Evolutionary conservation across 768 basidiomycete species (phyloP).

Genomic region (Lentinus tigrinus): DNA sequence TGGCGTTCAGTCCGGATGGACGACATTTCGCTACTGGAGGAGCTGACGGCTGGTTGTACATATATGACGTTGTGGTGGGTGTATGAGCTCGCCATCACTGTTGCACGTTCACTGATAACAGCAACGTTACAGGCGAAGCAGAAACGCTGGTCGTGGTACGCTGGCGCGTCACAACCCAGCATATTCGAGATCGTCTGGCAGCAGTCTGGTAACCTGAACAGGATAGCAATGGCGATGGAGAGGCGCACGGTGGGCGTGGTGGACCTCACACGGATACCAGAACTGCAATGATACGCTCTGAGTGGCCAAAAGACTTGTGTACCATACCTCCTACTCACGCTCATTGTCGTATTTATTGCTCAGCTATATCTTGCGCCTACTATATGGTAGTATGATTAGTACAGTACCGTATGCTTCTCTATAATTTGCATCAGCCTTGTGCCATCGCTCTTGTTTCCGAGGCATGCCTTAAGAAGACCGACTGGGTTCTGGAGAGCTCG

Average conservation of each 20-base stretch:
- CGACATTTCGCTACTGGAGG: constrained; percentile 72
- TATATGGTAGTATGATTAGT: constrained; percentile 3
- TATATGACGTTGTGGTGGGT: constrained; percentile 69
- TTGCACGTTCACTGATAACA: background rate
- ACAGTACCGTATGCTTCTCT: background rate
- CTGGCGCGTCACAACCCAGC: constrained; percentile 55
- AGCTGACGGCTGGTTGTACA: constrained; percentile 72
- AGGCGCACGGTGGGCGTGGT: constrained; percentile 66
- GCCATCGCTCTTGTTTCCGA: background rate
- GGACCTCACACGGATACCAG: constrained; percentile 52
- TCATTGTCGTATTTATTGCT: constrained; percentile 3
- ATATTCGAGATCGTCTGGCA: constrained; percentile 82
- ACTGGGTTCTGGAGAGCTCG: constrained; percentile 4
- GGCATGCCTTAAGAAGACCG: no score
- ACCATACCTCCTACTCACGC: background rate
- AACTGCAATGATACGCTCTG: constrained; percentile 8
- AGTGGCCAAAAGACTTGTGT: background rate
- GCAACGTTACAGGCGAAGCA: constrained; percentile 32
- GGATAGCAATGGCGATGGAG: constrained; percentile 71
- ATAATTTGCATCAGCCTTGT: no score
- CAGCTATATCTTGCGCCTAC: constrained; percentile 5
- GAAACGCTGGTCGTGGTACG: constrained; percentile 65
- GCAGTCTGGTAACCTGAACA: constrained; percentile 47
- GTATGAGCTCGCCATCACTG: background rate
- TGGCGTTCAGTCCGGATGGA: constrained; percentile 76